Percentiles rank a stretch among this genome's conserved stretches.
Conservation (phyloP, 805 yeast genomes). For the Saccharomycopsis sp. region DNA sequence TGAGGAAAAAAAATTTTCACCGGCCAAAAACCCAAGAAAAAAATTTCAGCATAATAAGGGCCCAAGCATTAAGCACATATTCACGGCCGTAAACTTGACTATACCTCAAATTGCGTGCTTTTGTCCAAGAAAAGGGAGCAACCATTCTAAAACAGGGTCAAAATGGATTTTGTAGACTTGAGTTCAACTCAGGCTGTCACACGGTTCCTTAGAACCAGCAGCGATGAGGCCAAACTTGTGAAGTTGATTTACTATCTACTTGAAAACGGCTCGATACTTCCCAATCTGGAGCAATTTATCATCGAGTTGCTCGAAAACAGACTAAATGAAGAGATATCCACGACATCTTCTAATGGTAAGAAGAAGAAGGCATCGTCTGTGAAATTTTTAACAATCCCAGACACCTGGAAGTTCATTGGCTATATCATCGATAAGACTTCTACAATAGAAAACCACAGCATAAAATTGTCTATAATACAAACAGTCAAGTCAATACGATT, state of each 20-base stretch:
- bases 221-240: slow-evolving; percentile 1
- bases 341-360: neutral
- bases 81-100: neutral
- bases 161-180: neutral
- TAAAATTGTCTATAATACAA: neutral
- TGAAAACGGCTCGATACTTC: slow-evolving; percentile 7
- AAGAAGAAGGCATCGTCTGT: slow-evolving; percentile 1
- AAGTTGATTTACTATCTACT: slow-evolving; percentile 5
- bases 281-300: slow-evolving; percentile 12
- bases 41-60: neutral
- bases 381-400: slow-evolving; percentile 6
- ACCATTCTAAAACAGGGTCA: neutral
- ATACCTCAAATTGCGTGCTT: neutral
- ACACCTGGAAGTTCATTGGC: slow-evolving; percentile 7
- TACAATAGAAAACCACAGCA: neutral
- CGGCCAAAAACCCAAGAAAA: neutral
- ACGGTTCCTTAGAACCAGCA: slow-evolving; percentile 15
- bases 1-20: neutral
- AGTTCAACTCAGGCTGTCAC: slow-evolving; percentile 13
- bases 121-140: neutral
- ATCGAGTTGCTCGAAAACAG: slow-evolving; percentile 11
- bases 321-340: slow-evolving; percentile 3
- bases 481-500: slow-evolving; percentile 11
- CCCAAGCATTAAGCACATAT: neutral
- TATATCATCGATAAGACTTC: neutral